Conservation (phyloP, 1,284 basidiomycete species). For the Naganishia albida region DNA sequence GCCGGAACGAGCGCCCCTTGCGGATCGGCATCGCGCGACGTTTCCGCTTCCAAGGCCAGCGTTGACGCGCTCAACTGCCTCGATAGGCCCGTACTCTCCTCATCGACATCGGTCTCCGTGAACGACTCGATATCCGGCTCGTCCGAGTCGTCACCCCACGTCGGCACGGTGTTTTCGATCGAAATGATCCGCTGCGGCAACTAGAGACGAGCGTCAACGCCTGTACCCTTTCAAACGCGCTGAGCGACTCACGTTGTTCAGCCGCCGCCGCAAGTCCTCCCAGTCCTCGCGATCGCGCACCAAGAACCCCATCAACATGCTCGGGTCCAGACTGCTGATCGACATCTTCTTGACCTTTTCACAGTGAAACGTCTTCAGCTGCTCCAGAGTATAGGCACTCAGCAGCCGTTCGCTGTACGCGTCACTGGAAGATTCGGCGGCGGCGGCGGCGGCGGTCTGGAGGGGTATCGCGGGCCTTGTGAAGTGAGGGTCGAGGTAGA, state of each 20-base stretch:
- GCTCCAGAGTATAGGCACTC: constrained; percentile 63
- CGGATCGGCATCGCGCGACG: background rate
- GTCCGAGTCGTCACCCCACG: constrained; percentile 72
- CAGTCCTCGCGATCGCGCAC: constrained; percentile 80
- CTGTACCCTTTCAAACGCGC: background rate
- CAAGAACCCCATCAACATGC: constrained; percentile 93
- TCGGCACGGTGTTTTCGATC: constrained; percentile 79
- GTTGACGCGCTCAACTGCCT: constrained; percentile 5
- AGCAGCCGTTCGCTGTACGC: constrained; percentile 59
- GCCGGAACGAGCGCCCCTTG: background rate
- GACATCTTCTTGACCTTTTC: constrained; percentile 92
- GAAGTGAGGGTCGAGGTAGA: constrained; percentile 96
- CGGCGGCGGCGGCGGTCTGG: constrained; percentile 58
- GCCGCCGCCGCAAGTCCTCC: constrained; percentile 73
- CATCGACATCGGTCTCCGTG: constrained; percentile 64
- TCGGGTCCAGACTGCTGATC: constrained; percentile 85
- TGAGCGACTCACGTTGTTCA: constrained; percentile 62
- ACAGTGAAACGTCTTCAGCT: constrained; percentile 88
- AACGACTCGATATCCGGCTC: constrained; percentile 76
- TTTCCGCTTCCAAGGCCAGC: background rate
- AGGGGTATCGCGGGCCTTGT: constrained; percentile 78
- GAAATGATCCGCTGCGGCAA: constrained; percentile 75
- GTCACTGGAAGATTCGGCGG: constrained; percentile 30
- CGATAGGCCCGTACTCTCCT: constrained; percentile 2
- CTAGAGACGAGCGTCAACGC: constrained; percentile 43